A percentile compares a stretch with the other conserved stretches of the same genome.
phyloP scores from a whole-genome alignment of 352 stramenopile species.

The Phytopythium montanum region DNA sequence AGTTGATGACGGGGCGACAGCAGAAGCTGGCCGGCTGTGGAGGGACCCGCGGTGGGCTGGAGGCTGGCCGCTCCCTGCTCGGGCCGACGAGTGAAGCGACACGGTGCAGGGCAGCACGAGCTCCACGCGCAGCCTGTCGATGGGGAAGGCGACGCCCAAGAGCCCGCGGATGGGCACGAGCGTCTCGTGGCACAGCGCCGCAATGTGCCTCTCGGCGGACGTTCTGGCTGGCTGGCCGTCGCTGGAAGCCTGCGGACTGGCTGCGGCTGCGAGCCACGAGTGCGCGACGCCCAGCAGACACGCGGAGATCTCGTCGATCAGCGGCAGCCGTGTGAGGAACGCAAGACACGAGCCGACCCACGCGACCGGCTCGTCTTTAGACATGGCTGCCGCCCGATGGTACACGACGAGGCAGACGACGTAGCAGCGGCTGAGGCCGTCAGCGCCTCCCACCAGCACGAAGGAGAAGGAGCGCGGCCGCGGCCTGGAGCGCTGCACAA shows the following conservation, averaged over 20 bases:
- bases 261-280: conserved; percentile 33
- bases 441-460: conserved; percentile 67
- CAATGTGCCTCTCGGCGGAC: conserved; percentile 30
- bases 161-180: conserved; percentile 61
- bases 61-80: conserved; percentile 5
- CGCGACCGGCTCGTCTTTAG: conserved; percentile 11
- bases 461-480: conserved; percentile 72
- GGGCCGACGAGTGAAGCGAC: conserved; percentile 43
- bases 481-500: conserved; percentile 40
- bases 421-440: conserved; percentile 69
- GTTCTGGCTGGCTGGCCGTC: not conserved
- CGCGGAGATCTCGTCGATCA: conserved; percentile 46
- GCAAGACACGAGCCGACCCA: conserved; percentile 73
- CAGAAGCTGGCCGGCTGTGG: conserved; percentile 1
- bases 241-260: conserved; percentile 1
- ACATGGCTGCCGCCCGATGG: conserved; percentile 26
- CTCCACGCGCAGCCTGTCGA: conserved; percentile 29
- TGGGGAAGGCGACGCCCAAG: conserved; percentile 52
- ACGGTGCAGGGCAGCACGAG: conserved; percentile 50
- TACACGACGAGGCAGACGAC: conserved; percentile 72
- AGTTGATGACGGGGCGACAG: not conserved
- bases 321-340: conserved; percentile 65
- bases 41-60: conserved; percentile 13
- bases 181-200: conserved; percentile 52
- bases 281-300: conserved; percentile 57